Evolutionary conservation across 2,329 filamentous ascomycete species (phyloP).

Genomic region (Erysiphe neolycopersici): DNA sequence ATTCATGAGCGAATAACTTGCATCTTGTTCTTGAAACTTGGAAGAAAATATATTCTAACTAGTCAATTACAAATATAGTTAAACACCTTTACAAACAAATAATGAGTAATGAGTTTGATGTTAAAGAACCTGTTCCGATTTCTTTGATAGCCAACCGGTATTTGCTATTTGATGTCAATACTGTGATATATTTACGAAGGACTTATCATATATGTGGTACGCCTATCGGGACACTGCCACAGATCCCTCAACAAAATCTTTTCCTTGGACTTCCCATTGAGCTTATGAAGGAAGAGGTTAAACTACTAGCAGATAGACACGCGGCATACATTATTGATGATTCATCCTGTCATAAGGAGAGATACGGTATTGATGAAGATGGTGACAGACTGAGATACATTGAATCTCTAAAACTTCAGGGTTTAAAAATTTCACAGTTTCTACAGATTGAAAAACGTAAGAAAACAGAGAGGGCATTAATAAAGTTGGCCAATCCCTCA

Average conservation of each 20-base stretch:
- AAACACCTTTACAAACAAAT: background rate
- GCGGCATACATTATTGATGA: conserved; percentile 66
- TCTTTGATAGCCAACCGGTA: conserved; percentile 58
- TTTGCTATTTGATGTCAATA: conserved; percentile 68
- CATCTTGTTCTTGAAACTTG: background rate
- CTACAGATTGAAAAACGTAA: conserved; percentile 9
- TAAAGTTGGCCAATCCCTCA: conserved; percentile 7
- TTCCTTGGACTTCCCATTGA: conserved; percentile 76
- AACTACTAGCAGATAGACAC: conserved; percentile 49
- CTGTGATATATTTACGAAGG: conserved; percentile 51
- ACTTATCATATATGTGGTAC: conserved; percentile 66
- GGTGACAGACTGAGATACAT: conserved; percentile 36
- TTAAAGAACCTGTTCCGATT: conserved; percentile 41
- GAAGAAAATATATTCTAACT: background rate
- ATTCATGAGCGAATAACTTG: conserved; percentile 16
- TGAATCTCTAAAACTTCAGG: conserved; percentile 20
- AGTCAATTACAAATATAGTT: background rate
- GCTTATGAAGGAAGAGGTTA: conserved; percentile 73
- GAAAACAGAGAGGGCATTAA: conserved; percentile 8
- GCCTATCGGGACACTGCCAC: conserved; percentile 64
- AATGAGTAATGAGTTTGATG: background rate
- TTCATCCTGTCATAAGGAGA: conserved; percentile 35
- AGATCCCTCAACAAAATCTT: conserved; percentile 82
- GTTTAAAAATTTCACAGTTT: conserved; percentile 22
- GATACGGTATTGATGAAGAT: conserved; percentile 30